Evolutionary conservation across 345 rosid species (phyloP), one percentile per base, ranked within the genome.

Genomic region (Garcia nutans): DNA sequence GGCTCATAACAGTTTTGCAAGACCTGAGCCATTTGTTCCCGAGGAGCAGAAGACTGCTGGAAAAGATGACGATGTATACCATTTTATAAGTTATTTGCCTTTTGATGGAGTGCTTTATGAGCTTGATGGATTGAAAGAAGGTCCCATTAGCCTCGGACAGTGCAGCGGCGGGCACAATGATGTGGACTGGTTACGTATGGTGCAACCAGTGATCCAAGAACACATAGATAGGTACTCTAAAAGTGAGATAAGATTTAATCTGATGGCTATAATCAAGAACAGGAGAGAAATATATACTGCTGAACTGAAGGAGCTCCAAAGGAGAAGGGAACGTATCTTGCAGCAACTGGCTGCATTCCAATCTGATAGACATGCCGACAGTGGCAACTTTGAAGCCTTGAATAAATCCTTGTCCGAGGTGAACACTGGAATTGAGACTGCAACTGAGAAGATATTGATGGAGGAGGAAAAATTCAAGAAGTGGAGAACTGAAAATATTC

Each of bases 1-100:
- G 12, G 97, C 98, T 49, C 99, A 96, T 82, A 96, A 96, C 80
- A 93, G 97, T 84, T 96, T 93, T 64, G 97, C 98, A n/a, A 87
- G 99, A 82, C 97, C 98, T 5, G 98, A 93, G 84, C 99, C 99
- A 49, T 96, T 96, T 78, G 86, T 93, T 66, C 93, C 89, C 0
- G 99, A 92, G 71, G 98, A 96, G 83, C 97, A 91, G 79, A 96
- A 92, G 82, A 71, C 88, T 28, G 93, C 98, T 62, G 85, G 88
- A n/a, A 93, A 93, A 80, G 99, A 93, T 28, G 99, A 96, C 37
- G 99, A 96, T 19, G 97, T 96, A 41, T 96, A 93, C 90, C 99
- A 96, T 81, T 96, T 96, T 79, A 93, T 93, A 65, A 96, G 99
- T 80, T 96, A 96, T 82, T 80, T 96, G 63, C 97, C 97, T 20